A percentile compares a stretch with the other conserved stretches of the same genome.
phyloP scores from a whole-genome alignment of 495 filamentous ascomycete genomes.

The Pseudevernia furfuracea region DNA sequence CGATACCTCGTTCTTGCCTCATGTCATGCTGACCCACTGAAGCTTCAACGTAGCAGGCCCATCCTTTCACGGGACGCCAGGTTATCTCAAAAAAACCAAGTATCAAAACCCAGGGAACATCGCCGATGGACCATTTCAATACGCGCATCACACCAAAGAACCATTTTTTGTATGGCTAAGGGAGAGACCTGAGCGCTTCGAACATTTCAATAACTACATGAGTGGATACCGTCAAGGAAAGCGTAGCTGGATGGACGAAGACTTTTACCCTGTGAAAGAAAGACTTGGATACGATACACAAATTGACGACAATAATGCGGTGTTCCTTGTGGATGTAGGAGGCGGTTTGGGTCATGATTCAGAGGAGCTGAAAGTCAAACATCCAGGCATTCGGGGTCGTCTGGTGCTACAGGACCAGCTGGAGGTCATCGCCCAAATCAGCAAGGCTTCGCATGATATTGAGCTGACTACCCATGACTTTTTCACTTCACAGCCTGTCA shows the following conservation, averaged over 20 bases:
- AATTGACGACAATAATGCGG: slow-evolving; percentile 34
- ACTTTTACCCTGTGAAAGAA: slow-evolving; percentile 35
- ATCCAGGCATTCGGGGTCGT: slow-evolving; percentile 31
- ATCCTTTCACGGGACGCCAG: slow-evolving; percentile 29
- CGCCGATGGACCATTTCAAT: slow-evolving; percentile 31
- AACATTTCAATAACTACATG: slow-evolving; percentile 34
- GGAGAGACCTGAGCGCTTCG: slow-evolving; percentile 19
- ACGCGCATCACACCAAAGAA: slow-evolving; percentile 26
- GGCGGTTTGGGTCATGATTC: slow-evolving; percentile 48
- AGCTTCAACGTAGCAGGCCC: slow-evolving; percentile 26
- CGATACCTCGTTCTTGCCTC: background rate
- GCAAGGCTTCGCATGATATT: slow-evolving; percentile 25
- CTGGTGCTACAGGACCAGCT: slow-evolving; percentile 46
- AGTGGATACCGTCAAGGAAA: slow-evolving; percentile 38
- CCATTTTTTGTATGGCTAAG: slow-evolving; percentile 28
- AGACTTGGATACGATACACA: background rate
- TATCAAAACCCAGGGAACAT: slow-evolving; percentile 29
- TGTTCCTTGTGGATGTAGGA: slow-evolving; percentile 49
- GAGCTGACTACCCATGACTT: slow-evolving; percentile 40
- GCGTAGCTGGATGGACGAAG: slow-evolving; percentile 40
- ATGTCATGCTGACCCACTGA: background rate
- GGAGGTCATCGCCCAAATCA: slow-evolving; percentile 34
- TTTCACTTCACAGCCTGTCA: slow-evolving; percentile 45
- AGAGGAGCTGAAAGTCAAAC: slow-evolving; percentile 32
- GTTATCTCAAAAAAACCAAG: slow-evolving; percentile 28